Percentiles rank a stretch among this genome's conserved stretches.
Conservation (phyloP, 1,139 yeast species). For the Oligophagozyma castellii region DNA sequence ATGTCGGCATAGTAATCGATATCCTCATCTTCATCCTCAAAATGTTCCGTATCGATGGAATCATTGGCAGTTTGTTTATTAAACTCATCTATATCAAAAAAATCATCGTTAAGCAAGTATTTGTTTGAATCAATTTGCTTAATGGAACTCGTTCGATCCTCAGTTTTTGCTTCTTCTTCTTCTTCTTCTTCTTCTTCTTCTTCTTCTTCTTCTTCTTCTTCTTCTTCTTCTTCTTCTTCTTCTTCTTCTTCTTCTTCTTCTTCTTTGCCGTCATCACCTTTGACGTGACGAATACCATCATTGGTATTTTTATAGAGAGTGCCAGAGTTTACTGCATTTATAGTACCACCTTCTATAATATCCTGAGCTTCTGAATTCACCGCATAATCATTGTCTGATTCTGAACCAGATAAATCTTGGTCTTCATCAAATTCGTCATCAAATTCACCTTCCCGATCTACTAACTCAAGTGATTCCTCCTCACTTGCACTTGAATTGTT, state of each 20-base stretch:
- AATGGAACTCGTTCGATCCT: slow-evolving; percentile 7
- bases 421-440: slow-evolving; percentile 17
- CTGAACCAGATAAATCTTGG: slow-evolving; percentile 18
- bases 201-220: slow-evolving; percentile 9
- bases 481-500: slow-evolving; percentile 18
- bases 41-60: slow-evolving; percentile 39
- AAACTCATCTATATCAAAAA: slow-evolving; percentile 76
- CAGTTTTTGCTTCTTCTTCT: slow-evolving; percentile 13
- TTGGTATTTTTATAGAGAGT: slow-evolving; percentile 10
- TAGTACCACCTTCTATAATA: slow-evolving; percentile 16
- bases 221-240: slow-evolving; percentile 10
- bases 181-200: slow-evolving; percentile 10
- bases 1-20: slow-evolving; percentile 55
- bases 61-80: slow-evolving; percentile 66
- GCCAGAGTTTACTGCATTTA: slow-evolving; percentile 8
- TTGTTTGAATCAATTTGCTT: slow-evolving; percentile 17
- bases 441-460: not conserved
- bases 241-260: slow-evolving; percentile 5
- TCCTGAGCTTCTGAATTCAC: slow-evolving; percentile 12
- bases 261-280: slow-evolving; percentile 7
- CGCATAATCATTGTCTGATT: slow-evolving; percentile 15
- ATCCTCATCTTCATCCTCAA: slow-evolving; percentile 37
- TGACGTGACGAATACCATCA: slow-evolving; percentile 11
- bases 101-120: slow-evolving; percentile 68
- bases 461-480: slow-evolving; percentile 13